Evolutionary conservation across 768 basidiomycete genomes (phyloP).

Genomic region (Brasilioporus rufonigricans): DNA sequence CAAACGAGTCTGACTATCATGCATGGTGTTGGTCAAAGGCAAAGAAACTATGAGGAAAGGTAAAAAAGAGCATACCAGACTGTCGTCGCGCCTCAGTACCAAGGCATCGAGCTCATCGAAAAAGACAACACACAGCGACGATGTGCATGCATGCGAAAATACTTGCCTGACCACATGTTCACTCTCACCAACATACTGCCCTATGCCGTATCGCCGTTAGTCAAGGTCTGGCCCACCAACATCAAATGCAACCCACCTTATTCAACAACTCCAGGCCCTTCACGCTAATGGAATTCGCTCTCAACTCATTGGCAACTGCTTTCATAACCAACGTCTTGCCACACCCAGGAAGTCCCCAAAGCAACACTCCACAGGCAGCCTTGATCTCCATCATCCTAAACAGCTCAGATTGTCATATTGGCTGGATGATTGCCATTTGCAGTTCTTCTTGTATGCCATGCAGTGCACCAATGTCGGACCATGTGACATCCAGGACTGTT

Average conservation of each 20-base stretch:
- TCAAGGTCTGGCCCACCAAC: background rate
- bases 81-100: background rate
- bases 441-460: background rate
- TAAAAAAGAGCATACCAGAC: background rate
- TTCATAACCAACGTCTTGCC: background rate
- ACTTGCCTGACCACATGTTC: background rate
- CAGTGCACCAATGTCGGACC: background rate
- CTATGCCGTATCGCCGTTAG: background rate
- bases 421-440: background rate
- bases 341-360: background rate
- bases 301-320: background rate
- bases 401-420: background rate
- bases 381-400: background rate
- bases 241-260: background rate
- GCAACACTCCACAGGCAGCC: background rate
- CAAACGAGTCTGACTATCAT: background rate
- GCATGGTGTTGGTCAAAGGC: background rate
- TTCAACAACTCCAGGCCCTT: background rate
- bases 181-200: background rate
- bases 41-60: background rate
- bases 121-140: background rate
- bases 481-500: background rate
- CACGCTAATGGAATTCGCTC: background rate
- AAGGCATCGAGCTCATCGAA: background rate
- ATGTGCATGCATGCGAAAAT: background rate